Conservation (phyloP, 1,284 basidiomycete species). For the Stygiomarasmius scandens region DNA sequence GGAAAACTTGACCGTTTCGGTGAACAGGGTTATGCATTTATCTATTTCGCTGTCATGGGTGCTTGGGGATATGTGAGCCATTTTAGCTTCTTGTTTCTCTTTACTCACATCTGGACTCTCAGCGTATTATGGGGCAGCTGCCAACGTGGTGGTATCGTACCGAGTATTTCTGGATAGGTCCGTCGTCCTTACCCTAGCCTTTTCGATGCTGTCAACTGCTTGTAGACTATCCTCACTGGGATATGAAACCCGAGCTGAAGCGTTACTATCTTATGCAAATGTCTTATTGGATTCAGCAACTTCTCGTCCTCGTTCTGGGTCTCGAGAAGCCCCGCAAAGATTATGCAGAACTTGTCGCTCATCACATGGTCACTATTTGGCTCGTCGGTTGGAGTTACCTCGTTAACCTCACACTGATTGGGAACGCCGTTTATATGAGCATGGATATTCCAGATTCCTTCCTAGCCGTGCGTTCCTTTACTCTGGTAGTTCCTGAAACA, state of each 20-base stretch:
- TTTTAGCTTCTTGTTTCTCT: not conserved
- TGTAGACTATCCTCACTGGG: slow-evolving; percentile 84
- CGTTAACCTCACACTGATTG: slow-evolving; percentile 84
- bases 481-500: not conserved
- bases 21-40: slow-evolving; percentile 86
- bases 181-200: slow-evolving; percentile 18
- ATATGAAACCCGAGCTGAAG: slow-evolving; percentile 87
- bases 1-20: slow-evolving; percentile 82
- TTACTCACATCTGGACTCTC: slow-evolving; percentile 5
- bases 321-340: slow-evolving; percentile 96
- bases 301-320: slow-evolving; percentile 81
- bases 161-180: slow-evolving; percentile 81
- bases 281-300: slow-evolving; percentile 94
- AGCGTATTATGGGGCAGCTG: slow-evolving; percentile 86
- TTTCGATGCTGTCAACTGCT: slow-evolving; percentile 10
- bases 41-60: slow-evolving; percentile 80
- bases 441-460: slow-evolving; percentile 96
- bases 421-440: slow-evolving; percentile 91
- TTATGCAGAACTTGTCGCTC: slow-evolving; percentile 81
- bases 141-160: slow-evolving; percentile 92
- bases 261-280: slow-evolving; percentile 90
- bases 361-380: slow-evolving; percentile 96
- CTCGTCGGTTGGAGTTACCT: slow-evolving; percentile 92
- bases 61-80: slow-evolving; percentile 54
- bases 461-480: slow-evolving; percentile 68